Evolutionary conservation across 345 rosid genomes (phyloP).

Genomic region (Trapa incisa): DNA sequence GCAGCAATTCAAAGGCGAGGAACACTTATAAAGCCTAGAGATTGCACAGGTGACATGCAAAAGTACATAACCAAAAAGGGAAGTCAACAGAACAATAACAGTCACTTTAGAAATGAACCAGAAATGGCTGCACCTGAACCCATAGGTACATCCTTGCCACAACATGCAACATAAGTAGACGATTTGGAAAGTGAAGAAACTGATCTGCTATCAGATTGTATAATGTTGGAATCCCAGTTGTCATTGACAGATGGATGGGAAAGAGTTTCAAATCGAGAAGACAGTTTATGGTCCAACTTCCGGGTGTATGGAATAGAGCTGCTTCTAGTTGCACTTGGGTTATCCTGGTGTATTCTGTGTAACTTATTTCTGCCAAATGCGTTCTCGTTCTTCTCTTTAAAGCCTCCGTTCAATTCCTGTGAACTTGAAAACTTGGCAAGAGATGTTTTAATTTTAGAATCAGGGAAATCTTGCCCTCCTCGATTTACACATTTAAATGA

Average conservation of each 20-base stretch:
- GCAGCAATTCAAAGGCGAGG: neutral
- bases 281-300: constrained; percentile 44
- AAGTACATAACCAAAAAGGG: neutral
- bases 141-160: constrained; percentile 31
- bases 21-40: neutral
- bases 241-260: constrained; percentile 28
- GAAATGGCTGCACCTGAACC: constrained; percentile 38
- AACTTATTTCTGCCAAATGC: constrained; percentile 32
- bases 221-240: constrained; percentile 39
- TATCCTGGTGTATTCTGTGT: constrained; percentile 25
- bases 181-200: constrained; percentile 37
- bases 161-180: constrained; percentile 22
- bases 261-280: constrained; percentile 35
- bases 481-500: constrained; percentile 48
- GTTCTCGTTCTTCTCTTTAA: constrained; percentile 45
- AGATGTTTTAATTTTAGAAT: constrained; percentile 42
- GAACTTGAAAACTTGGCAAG: constrained; percentile 34
- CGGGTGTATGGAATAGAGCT: constrained; percentile 27
- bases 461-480: constrained; percentile 35
- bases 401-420: constrained; percentile 46
- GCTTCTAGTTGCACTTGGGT: constrained; percentile 12
- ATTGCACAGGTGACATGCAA: neutral
- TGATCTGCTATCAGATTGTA: constrained; percentile 48
- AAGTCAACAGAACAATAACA: neutral
- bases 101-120: constrained; percentile 5